Percentiles rank a stretch among this genome's conserved stretches.
phyloP scores from a whole-genome alignment of 1,284 basidiomycete genomes.

The Trichosporon coremiiforme region DNA sequence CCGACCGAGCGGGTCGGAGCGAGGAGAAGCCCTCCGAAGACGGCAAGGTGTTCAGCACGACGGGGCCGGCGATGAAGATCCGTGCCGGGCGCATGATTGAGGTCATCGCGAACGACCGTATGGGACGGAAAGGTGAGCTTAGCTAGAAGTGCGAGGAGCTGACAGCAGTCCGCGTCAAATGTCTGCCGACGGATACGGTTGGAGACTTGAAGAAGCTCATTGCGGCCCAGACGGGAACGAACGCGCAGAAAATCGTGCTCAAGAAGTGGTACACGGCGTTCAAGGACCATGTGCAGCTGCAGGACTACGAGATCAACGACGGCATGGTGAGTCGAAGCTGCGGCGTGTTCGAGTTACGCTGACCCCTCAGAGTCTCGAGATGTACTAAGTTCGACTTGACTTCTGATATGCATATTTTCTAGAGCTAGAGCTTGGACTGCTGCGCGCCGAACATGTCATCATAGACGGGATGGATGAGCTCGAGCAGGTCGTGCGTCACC shows the following conservation, averaged over 20 bases:
- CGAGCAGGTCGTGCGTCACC: constrained; percentile 86
- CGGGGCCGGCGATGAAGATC: constrained; percentile 24
- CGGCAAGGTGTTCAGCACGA: constrained; percentile 21
- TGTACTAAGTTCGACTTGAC: constrained; percentile 69
- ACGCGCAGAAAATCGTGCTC: constrained; percentile 78
- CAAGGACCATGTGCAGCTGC: constrained; percentile 91
- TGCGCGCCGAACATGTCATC: constrained; percentile 66
- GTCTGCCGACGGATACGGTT: constrained; percentile 90
- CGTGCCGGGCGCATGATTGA: constrained; percentile 60
- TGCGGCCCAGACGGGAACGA: constrained; percentile 92
- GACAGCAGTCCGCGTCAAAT: constrained; percentile 81
- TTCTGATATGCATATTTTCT: constrained; percentile 13
- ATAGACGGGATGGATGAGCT: constrained; percentile 73
- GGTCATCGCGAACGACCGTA: constrained; percentile 95
- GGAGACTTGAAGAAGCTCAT: constrained; percentile 96
- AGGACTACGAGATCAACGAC: constrained; percentile 92
- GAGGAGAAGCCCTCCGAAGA: constrained; percentile 17
- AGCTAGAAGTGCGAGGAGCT: constrained; percentile 5
- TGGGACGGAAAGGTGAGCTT: constrained; percentile 86
- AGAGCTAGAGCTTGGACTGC: constrained; percentile 35
- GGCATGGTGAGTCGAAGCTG: constrained; percentile 64
- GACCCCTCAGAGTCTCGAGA: constrained; percentile 68
- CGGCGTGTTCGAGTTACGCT: constrained; percentile 1
- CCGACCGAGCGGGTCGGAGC: constrained; percentile 13
- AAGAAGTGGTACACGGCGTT: constrained; percentile 98